A percentile compares a stretch with the other conserved stretches of the same genome.
Evolutionary conservation across 2,329 filamentous ascomycete species (phyloP).

Genomic region (Cercospora sp.): DNA sequence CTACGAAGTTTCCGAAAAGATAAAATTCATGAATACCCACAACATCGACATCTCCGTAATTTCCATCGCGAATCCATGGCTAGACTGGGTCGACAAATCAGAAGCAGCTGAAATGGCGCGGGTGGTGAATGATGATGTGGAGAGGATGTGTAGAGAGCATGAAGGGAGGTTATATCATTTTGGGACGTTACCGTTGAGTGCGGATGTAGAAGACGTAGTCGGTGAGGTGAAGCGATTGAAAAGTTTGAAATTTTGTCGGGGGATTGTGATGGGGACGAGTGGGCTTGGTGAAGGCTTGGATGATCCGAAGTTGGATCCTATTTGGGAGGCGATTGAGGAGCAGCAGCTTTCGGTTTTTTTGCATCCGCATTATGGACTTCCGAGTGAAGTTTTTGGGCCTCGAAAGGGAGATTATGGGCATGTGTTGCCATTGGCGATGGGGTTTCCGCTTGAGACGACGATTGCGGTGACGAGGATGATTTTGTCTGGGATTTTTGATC

Average conservation of each 20-base stretch:
- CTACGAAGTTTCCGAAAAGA: constrained; percentile 74
- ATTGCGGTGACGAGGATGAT: constrained; percentile 87
- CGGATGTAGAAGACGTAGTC: constrained; percentile 60
- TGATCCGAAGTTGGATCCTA: constrained; percentile 68
- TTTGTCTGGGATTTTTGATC: constrained; percentile 80
- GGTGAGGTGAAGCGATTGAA: constrained; percentile 64
- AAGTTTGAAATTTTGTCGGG: constrained; percentile 67
- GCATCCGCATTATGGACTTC: constrained; percentile 89
- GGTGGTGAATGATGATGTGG: constrained; percentile 75
- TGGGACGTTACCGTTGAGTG: constrained; percentile 75
- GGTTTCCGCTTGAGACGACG: constrained; percentile 90
- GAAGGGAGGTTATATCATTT: constrained; percentile 77
- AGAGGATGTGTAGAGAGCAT: constrained; percentile 65
- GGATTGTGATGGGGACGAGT: constrained; percentile 84
- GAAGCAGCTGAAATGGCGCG: constrained; percentile 65
- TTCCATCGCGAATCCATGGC: constrained; percentile 89
- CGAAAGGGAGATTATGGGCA: constrained; percentile 76
- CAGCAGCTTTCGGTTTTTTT: constrained; percentile 71
- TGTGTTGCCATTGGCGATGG: constrained; percentile 79
- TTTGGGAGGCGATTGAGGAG: constrained; percentile 69
- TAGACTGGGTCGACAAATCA: constrained; percentile 71
- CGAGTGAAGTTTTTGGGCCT: constrained; percentile 74
- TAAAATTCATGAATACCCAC: constrained; percentile 85
- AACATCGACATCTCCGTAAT: constrained; percentile 79
- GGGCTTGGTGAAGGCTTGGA: constrained; percentile 80